Evolutionary conservation across 23 red algal genomes (phyloP), one percentile per base, ranked within the genome.

Genomic region (Gracilaria vermiculophylla): DNA sequence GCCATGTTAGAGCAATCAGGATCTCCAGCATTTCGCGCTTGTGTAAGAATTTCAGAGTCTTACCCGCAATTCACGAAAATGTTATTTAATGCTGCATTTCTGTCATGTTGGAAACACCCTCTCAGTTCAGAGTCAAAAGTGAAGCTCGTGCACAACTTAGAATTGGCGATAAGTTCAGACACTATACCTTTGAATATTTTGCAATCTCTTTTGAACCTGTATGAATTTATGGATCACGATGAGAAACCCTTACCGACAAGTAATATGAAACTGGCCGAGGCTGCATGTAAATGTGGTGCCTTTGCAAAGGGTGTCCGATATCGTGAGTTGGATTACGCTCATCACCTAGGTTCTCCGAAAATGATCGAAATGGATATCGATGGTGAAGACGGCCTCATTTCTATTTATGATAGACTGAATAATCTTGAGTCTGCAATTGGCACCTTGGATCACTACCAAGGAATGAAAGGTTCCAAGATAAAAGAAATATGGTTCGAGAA

Each of bases 171-270:
- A 25, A 83, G 80, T 29, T 88, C 88, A 5, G 77, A 85, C 15
- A 91, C 90, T 21, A 87, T 99, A 2, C 97, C 97, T 19, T 77
- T 95, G 9, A 87, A 91, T 84, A 89, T 91, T 13, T 40, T 95
- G 28, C 97, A 99, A 83, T 52, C 81, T 17, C 78, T 99, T 11
- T 67, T 99, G n/a, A 83, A 82, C 31, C 86, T 99, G 15, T 94
- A 89, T 47, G 97, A 99, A 48, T 99, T 95, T 69, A 99, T 99
- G 97, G 97, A 99, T 75, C 97, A 99, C 49, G 97, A 95, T 62
- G 97, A 99, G 76, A 95, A 94, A 56, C 97, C 97, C 19, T 61
- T 99, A 17, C 97, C 97, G 32, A 89, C 92, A 41, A 82, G 92
- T 47, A 76, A 89, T 19, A 62, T 79, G 34, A 69, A 67, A 69